Base-by-base conservation (phyloP, 2,329 filamentous ascomycete species). In the Cadophora malorum region DNA sequence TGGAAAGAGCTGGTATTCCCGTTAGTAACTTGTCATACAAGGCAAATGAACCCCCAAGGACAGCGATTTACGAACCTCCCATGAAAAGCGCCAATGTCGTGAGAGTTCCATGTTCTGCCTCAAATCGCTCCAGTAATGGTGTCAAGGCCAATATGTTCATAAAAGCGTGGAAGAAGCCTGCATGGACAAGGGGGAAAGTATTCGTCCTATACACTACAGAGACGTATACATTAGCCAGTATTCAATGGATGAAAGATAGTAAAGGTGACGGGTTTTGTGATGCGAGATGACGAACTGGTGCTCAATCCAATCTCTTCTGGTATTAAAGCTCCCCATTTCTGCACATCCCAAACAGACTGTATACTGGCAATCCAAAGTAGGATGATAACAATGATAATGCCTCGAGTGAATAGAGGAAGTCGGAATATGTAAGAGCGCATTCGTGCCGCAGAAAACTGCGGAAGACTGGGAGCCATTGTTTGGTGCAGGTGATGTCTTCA, bases 91-190 rank as follows among this genome's bases (percentile, higher is more conserved):
- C 88, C 71, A 97, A 79, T n/a, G 93, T 91, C 31, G 93, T 93
- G 76, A 98, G 83, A 8, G 95, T 98, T 63, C 96, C 96, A 79
- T 96, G 90, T 79, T 97, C 95, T 70, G 88, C 87, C 82, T 99
- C 96, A 79, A 98, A 99, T 69, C 94, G 88, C 80, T 97, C 95
- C 79, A 99, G 82, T 63, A 99, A 83, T n/a, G 96, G 96, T 49
- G 90, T 90, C 70, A 98, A 79, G 25, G 93, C 92, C 71, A 96
- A 63, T 28, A 93, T 79, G 80, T 98, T 97, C 77, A 96, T 82
- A 64, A 94, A 76, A 69, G 90, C 85, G 80, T 98, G 96, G 74
- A 97, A 83, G 78, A 96, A 85, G 74, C 91, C 91, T 55, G 88
- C 80, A 78, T 99, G 96, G 69, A 97, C 89, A 66, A 99, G 83